phyloP scores from a whole-genome alignment of 768 basidiomycete genomes.

The Suillus brevipes region DNA sequence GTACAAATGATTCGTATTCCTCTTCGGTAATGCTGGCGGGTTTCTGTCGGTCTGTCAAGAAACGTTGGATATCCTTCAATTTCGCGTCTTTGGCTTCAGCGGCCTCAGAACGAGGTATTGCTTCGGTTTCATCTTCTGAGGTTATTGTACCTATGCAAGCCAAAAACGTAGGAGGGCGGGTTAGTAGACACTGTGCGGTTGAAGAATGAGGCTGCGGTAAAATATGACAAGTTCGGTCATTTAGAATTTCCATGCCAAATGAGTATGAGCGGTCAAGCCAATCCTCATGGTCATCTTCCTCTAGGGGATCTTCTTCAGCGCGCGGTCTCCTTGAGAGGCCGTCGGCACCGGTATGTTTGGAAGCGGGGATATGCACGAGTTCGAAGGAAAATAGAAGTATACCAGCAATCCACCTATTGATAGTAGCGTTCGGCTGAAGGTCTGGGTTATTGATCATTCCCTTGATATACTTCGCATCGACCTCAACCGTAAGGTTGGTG shows the following conservation, averaged over 20 bases:
- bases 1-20: too few relatives aligned
- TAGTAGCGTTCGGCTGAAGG: slow-evolving; percentile 34
- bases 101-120: too few relatives aligned
- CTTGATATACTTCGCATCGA: slow-evolving; percentile 42
- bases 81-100: too few relatives aligned
- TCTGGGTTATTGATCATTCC: slow-evolving; percentile 46
- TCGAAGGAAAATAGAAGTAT: slow-evolving; percentile 31
- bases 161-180: rapidly evolving
- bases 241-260: not conserved
- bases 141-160: not conserved
- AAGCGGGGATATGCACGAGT: slow-evolving; percentile 29
- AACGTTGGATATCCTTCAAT: too few relatives aligned
- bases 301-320: rapidly evolving
- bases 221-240: too few relatives aligned
- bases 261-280: not conserved
- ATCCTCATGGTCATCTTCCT: not conserved
- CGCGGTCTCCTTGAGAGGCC: not conserved
- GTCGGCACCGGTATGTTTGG: not conserved
- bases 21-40: too few relatives aligned
- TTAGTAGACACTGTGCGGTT: not conserved
- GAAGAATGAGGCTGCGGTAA: too few relatives aligned
- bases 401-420: slow-evolving; percentile 41
- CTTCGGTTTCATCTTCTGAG: too few relatives aligned
- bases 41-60: too few relatives aligned
- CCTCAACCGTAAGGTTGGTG: slow-evolving; percentile 34